These are phyloP conservation scores for Mycosphaerella sp. DNA, from an alignment of 2,329 filamentous ascomycete species.

Conservation along the genomic window DNA sequence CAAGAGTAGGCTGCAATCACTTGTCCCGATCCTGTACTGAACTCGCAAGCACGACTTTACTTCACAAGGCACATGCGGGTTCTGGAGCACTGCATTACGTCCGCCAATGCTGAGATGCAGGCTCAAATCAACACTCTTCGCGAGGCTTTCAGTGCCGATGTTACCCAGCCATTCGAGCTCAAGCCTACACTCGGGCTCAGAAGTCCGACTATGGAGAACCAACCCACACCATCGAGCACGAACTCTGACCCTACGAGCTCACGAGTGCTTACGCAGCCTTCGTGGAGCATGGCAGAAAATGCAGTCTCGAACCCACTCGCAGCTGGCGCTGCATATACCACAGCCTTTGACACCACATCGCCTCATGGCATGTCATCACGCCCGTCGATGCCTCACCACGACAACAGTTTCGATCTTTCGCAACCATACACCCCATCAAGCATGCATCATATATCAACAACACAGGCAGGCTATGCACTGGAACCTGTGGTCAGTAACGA, in stretches of 20 bases:
- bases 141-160: conserved; percentile 84
- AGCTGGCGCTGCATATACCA: conserved; percentile 21
- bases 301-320: conserved; percentile 24
- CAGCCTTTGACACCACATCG: conserved; percentile 21
- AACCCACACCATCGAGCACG: conserved; percentile 20
- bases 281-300: conserved; percentile 23
- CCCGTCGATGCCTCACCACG: conserved; percentile 20
- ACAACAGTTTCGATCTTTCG: conserved; percentile 20
- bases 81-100: conserved; percentile 73
- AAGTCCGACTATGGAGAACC: conserved; percentile 57
- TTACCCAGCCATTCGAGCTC: conserved; percentile 76
- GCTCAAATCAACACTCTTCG: conserved; percentile 83
- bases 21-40: conserved; percentile 83
- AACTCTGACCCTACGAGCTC: conserved; percentile 12
- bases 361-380: conserved; percentile 14
- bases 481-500: conserved; percentile 29
- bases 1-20: conserved; percentile 68
- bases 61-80: conserved; percentile 94
- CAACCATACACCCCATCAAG: conserved; percentile 20
- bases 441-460: conserved; percentile 21
- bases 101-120: conserved; percentile 81
- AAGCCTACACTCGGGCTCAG: conserved; percentile 66
- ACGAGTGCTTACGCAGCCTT: conserved; percentile 9
- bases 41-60: conserved; percentile 76
- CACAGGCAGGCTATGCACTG: conserved; percentile 23